Base-by-base conservation (phyloP, 768 basidiomycete genomes). In the Rhizopogon vesiculosus region DNA sequence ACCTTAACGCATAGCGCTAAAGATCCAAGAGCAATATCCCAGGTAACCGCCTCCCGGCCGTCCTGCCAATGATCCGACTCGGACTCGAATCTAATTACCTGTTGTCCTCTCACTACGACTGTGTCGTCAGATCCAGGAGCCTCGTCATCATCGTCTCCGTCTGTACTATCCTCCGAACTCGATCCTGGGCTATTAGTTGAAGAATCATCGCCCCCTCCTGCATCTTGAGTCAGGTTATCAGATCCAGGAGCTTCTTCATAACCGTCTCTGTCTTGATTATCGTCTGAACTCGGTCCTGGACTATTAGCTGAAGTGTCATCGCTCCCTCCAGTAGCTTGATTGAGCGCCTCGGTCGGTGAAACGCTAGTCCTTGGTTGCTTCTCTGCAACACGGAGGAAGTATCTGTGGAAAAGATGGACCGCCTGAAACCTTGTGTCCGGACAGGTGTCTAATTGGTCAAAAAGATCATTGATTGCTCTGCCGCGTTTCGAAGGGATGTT, bases 401-500 rank as follows among this genome's bases (percentile, higher is more conserved):
- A 87, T 18, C 83, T 76, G 22, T 76, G 67, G 59, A 87, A 84
- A 58, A 87, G 66, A 63, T 82, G 78, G 0, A 73, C 80, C 0
- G 86, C 86, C 54, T 87, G 85, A 59, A 86, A 87, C 3, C 84
- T 76, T 15, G 86, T 86, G 56, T 86, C 78, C 0, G 74, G 75
- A 0, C 79, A 84, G 3, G 70, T 75, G 7, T 66, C 64, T 25
- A 89, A 74, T 53, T 87, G 82, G 48, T 86, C 81, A 41, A 71
- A 65, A 28, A 87, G 63, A 29, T 66, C 54, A 40, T 31, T 28
- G 13, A 29, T 33, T 4, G 43, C 46, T 16, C 10, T 18, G n/a
- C 18, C 12, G 9, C 43, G 15, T 40, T 41, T 22, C 19, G 22
- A 15, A 31, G 29, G 13, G 10, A 31, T 29, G 33, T 49, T 49